Evolutionary conservation across 306 rosid species (phyloP), one percentile per base, ranked within the genome.

Genomic region (Amphicarpaea edgeworthii): DNA sequence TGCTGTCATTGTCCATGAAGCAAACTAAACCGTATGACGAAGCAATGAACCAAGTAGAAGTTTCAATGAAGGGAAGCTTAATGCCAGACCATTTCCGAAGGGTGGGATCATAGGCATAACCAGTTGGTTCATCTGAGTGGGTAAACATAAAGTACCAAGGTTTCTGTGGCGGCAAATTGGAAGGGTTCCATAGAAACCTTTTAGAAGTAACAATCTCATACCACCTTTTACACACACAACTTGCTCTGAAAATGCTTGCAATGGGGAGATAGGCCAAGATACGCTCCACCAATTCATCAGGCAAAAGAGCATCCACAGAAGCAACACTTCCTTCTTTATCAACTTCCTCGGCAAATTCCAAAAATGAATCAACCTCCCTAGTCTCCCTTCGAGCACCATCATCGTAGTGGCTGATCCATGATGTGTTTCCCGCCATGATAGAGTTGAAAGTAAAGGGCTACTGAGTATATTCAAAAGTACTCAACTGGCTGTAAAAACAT

Each of bases 61-160:
- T 83, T 62, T 70, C 79, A 10, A 92, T 88, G 81, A 83, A 84
- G 51, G 99, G 99, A 50, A 90, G 96, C 64, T 87, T 93, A 55
- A 96, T 84, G 53, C 86, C 84, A 37, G 92, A 89, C 99, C 99
- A 96, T 87, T 96, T 96, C 74, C 93, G 85, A 77, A 88, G 90
- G 66, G 83, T 78, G 4, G 93, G 90, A 75, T 96, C 98, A 55
- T 85, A 92, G 30, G 97, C 91, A 81, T 85, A 76, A 57, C 98
- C 97, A 23, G 69, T 69, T 51, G 99, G 89, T 26, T 92, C 96
- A 63, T 86, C 90, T 16, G 89, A 84, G 86, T 86, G 82, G 1
- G 97, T 96, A 66, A 96, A 96, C 99, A 96, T 96, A 74, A 83
- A 92, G 81, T 96, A 92, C 99, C 99, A 96, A 14, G 99, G 98